phyloP scores from a whole-genome alignment of 2,329 filamentous ascomycete genomes.

The Epichloe hybrida region DNA sequence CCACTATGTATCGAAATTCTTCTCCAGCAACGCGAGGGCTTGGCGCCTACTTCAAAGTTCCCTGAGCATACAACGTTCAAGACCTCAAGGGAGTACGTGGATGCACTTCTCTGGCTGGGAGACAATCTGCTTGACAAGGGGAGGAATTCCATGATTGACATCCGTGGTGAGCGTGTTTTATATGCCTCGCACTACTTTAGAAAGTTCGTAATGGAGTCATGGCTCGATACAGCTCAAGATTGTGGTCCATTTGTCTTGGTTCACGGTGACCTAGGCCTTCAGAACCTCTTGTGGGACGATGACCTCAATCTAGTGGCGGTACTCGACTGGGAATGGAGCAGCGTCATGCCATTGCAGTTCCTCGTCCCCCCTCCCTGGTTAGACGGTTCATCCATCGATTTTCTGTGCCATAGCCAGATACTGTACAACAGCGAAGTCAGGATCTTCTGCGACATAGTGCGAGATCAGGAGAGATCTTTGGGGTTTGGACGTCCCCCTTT shows the following conservation, averaged over 20 bases:
- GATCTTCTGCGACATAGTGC: background rate
- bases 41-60: background rate
- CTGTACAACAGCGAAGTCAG: background rate
- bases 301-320: conserved; percentile 5
- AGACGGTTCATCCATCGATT: background rate
- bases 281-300: conserved; percentile 11
- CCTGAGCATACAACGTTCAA: background rate
- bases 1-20: background rate
- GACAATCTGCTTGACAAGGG: background rate
- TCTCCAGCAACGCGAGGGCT: background rate
- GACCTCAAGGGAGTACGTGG: background rate
- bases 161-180: conserved; percentile 8
- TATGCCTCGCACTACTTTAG: conserved; percentile 13
- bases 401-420: background rate
- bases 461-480: background rate
- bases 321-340: conserved; percentile 5
- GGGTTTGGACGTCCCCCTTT: background rate
- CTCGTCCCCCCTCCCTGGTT: conserved; percentile 10
- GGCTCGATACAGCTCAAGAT: conserved; percentile 4
- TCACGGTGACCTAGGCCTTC: conserved; percentile 13
- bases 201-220: conserved; percentile 3
- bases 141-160: background rate
- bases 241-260: conserved; percentile 12
- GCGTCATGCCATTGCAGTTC: conserved; percentile 9
- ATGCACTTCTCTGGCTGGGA: background rate